phyloP scores from a whole-genome alignment of 768 basidiomycete genomes.

The Boletellus ananas region DNA sequence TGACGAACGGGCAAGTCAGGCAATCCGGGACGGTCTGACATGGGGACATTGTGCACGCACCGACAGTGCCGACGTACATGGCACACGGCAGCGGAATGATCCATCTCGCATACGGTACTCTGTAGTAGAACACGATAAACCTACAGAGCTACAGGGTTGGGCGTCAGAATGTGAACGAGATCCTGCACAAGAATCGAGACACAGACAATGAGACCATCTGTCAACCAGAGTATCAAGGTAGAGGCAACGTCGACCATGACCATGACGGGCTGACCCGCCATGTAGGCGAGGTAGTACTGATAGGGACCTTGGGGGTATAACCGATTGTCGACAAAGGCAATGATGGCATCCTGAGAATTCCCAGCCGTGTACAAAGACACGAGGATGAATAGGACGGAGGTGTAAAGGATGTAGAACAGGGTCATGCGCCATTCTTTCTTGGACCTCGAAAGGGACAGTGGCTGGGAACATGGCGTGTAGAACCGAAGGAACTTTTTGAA shows the following conservation, averaged over 20 bases:
- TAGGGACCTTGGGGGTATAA: slow-evolving; percentile 25
- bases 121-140: slow-evolving; percentile 23
- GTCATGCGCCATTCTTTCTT: slow-evolving; percentile 14
- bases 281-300: slow-evolving; percentile 20
- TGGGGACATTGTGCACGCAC: slow-evolving; percentile 8
- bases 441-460: slow-evolving; percentile 2
- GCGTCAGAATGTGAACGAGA: not conserved
- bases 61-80: slow-evolving; percentile 23
- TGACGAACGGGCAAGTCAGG: not conserved
- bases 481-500: slow-evolving; percentile 18
- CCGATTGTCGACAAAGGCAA: slow-evolving; percentile 31
- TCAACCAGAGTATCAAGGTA: slow-evolving; percentile 30
- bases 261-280: slow-evolving; percentile 22
- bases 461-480: slow-evolving; percentile 3
- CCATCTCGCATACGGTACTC: slow-evolving; percentile 20
- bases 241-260: slow-evolving; percentile 22
- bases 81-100: slow-evolving; percentile 23
- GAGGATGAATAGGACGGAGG: slow-evolving; percentile 25
- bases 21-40: not conserved
- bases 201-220: slow-evolving; percentile 28
- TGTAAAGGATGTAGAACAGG: slow-evolving; percentile 26
- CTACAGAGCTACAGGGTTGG: slow-evolving; percentile 15
- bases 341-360: slow-evolving; percentile 27
- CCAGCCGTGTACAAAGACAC: slow-evolving; percentile 26
- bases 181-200: not conserved